These are phyloP conservation scores for Fusarium musae DNA, from an alignment of 2,329 filamentous ascomycete genomes.

Conservation along the genomic window DNA sequence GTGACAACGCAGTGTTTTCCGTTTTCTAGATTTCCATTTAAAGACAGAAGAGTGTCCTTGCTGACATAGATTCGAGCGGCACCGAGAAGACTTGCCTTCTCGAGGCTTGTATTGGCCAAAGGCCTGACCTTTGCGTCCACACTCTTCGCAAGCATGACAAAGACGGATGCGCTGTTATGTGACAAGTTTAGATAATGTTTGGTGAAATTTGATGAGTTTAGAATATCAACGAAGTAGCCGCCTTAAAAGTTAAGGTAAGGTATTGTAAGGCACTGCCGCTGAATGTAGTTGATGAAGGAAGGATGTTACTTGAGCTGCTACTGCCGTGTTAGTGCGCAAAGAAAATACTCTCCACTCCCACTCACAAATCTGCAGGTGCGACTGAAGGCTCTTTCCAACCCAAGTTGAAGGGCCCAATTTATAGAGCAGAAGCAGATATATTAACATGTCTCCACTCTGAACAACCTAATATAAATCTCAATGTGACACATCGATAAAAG, in stretches of 20 bases:
- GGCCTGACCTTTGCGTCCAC: conserved; percentile 56
- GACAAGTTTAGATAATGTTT: not conserved
- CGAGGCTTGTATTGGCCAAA: conserved; percentile 54
- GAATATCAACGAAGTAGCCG: not conserved
- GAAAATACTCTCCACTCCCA: not conserved
- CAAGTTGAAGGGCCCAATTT: not conserved
- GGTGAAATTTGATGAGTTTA: not conserved
- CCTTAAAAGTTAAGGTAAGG: not conserved
- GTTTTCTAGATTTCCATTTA: conserved; percentile 56
- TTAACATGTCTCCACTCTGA: not conserved
- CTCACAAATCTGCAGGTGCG: not conserved
- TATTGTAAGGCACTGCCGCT: not conserved
- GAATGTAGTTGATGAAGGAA: not conserved
- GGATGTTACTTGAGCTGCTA: not conserved
- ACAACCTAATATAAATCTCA: not conserved
- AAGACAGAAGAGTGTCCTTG: conserved; percentile 58
- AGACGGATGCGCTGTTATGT: not conserved
- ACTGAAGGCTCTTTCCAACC: not conserved
- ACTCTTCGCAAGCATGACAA: conserved; percentile 49
- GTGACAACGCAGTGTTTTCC: conserved; percentile 57
- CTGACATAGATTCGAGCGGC: conserved; percentile 61
- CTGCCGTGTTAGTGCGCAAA: not conserved
- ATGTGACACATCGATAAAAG: not conserved
- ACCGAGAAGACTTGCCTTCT: conserved; percentile 55
- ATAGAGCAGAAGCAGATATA: not conserved